phyloP scores from a whole-genome alignment of 306 rosid genomes.

The Trifolium subterraneum region DNA sequence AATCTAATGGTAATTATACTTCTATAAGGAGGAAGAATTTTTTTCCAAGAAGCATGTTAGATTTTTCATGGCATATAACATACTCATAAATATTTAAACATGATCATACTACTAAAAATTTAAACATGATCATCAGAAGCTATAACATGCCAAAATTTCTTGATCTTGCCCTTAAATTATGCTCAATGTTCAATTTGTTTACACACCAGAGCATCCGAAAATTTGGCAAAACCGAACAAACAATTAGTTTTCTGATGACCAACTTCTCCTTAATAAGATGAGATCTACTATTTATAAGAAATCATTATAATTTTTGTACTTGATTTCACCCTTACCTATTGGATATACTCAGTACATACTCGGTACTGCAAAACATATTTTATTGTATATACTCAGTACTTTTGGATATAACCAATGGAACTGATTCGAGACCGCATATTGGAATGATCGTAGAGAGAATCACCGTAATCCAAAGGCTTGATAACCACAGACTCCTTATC shows the following conservation, averaged over 20 bases:
- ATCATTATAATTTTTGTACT: slow-evolving; percentile 45
- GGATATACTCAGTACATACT: slow-evolving; percentile 17
- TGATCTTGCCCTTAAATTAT: slow-evolving; percentile 37
- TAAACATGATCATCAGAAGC: slow-evolving; percentile 21
- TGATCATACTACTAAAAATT: slow-evolving; percentile 29
- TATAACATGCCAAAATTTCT: slow-evolving; percentile 44
- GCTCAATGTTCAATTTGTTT: slow-evolving; percentile 39
- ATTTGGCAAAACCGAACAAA: slow-evolving; percentile 42
- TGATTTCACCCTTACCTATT: slow-evolving; percentile 39
- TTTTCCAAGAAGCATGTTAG: not conserved
- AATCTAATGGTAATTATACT: slow-evolving; percentile 15
- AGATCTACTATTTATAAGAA: slow-evolving; percentile 37
- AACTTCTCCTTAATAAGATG: slow-evolving; percentile 40
- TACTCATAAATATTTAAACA: slow-evolving; percentile 25
- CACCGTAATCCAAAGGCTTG: slow-evolving; percentile 71
- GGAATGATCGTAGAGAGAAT: slow-evolving; percentile 58
- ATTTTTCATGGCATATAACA: slow-evolving; percentile 13
- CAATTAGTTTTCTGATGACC: slow-evolving; percentile 29
- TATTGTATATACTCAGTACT: slow-evolving; percentile 52
- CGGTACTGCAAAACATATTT: slow-evolving; percentile 46
- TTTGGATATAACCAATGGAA: slow-evolving; percentile 51
- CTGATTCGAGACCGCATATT: slow-evolving; percentile 55
- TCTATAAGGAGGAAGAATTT: slow-evolving; percentile 2
- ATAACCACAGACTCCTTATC: slow-evolving; percentile 53
- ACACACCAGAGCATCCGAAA: slow-evolving; percentile 27